Conservation (phyloP, 768 basidiomycete genomes). For the Nidula microcarpa region DNA sequence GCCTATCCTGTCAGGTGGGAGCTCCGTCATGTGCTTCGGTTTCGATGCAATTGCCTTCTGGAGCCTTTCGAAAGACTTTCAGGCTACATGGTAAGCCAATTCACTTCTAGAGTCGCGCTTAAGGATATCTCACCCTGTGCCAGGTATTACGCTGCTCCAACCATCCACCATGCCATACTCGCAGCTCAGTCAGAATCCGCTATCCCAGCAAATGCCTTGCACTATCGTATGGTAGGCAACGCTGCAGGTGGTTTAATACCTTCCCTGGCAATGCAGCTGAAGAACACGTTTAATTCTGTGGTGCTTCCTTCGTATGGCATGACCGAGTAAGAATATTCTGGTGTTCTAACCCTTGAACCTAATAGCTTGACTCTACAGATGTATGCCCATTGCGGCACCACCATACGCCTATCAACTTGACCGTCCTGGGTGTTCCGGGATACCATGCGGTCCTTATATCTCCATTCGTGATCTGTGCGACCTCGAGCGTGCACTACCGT, state of each 20-base stretch:
- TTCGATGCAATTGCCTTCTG: constrained; percentile 54
- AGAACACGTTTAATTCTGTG: constrained; percentile 45
- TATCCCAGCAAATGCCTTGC: constrained; percentile 25
- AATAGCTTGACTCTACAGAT: constrained; percentile 19
- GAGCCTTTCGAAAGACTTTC: constrained; percentile 30
- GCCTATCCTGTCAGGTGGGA: constrained; percentile 53
- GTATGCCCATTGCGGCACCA: constrained; percentile 49
- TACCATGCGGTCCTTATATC: constrained; percentile 43
- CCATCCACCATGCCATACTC: constrained; percentile 48
- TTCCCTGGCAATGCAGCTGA: constrained; percentile 44
- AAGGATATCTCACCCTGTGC: constrained; percentile 3
- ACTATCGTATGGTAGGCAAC: constrained; percentile 45
- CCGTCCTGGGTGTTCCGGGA: constrained; percentile 43
- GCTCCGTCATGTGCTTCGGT: constrained; percentile 50
- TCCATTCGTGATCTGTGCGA: constrained; percentile 37
- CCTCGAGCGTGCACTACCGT: constrained; percentile 29
- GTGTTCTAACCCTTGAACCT: constrained; percentile 5
- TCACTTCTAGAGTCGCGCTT: neutral
- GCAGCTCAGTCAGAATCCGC: constrained; percentile 27
- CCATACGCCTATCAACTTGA: constrained; percentile 38
- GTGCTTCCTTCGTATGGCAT: constrained; percentile 62
- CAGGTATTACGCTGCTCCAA: constrained; percentile 50
- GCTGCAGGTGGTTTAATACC: constrained; percentile 53
- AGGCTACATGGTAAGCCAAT: constrained; percentile 45
- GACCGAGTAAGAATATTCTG: constrained; percentile 35